A percentile compares a stretch with the other conserved stretches of the same genome.
Evolutionary conservation across 805 yeast genomes (phyloP).

Genomic region (Zygoascus flipseniorum): DNA sequence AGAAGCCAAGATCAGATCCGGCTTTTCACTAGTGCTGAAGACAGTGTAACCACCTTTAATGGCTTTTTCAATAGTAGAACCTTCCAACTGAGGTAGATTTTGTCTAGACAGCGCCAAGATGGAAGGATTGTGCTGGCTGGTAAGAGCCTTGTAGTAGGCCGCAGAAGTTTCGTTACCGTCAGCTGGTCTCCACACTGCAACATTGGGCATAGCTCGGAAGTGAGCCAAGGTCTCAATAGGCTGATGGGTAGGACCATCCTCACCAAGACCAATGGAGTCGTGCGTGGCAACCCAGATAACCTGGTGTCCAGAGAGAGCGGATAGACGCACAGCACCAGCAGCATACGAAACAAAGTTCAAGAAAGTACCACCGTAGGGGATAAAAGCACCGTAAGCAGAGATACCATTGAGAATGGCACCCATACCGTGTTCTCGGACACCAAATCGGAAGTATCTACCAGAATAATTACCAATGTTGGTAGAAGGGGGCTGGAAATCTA

Average conservation of each 20-base stretch:
- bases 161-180: slow-evolving; percentile 47
- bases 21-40: slow-evolving; percentile 40
- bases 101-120: slow-evolving; percentile 71
- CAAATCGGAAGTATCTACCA: slow-evolving; percentile 94
- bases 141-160: slow-evolving; percentile 51
- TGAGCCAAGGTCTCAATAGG: slow-evolving; percentile 45
- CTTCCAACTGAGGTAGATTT: slow-evolving; percentile 82
- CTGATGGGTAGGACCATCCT: slow-evolving; percentile 53
- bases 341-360: slow-evolving; percentile 73
- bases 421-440: slow-evolving; percentile 99
- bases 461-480: slow-evolving; percentile 74
- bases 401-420: slow-evolving; percentile 98
- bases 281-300: slow-evolving; percentile 48
- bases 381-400: slow-evolving; percentile 77
- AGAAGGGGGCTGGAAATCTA: slow-evolving; percentile 86
- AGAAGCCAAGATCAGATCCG: slow-evolving; percentile 70
- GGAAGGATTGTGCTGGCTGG: slow-evolving; percentile 53
- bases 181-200: slow-evolving; percentile 44
- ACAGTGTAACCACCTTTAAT: slow-evolving; percentile 89
- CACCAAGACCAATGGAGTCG: slow-evolving; percentile 51
- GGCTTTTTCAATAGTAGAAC: slow-evolving; percentile 87
- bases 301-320: slow-evolving; percentile 39
- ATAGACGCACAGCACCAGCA: slow-evolving; percentile 44
- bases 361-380: slow-evolving; percentile 96
- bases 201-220: slow-evolving; percentile 44